A percentile compares a stretch with the other conserved stretches of the same genome.
phyloP scores from a whole-genome alignment of 1,139 yeast species.

The Chernovozyma aurita region DNA sequence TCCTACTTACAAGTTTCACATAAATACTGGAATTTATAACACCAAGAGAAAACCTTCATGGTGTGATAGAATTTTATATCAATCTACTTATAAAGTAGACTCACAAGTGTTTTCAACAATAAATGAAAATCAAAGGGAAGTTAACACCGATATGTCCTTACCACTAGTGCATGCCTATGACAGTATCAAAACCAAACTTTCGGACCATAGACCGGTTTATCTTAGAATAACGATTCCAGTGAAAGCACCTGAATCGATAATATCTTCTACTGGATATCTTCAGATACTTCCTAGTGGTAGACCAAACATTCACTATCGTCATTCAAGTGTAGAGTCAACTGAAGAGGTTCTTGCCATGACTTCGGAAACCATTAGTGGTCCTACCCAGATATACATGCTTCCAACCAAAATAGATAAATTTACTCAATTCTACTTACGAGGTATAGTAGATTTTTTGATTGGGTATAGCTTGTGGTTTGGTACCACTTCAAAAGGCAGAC shows the following conservation, averaged over 20 bases:
- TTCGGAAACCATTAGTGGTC: constrained; percentile 31
- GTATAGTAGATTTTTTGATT: constrained; percentile 28
- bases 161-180: constrained; percentile 36
- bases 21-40: constrained; percentile 50
- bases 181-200: constrained; percentile 31
- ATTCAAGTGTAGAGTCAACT: neutral
- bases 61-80: constrained; percentile 79
- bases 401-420: constrained; percentile 37
- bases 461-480: constrained; percentile 39
- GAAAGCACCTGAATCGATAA: constrained; percentile 37
- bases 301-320: constrained; percentile 18
- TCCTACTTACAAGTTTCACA: constrained; percentile 71
- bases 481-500: constrained; percentile 38
- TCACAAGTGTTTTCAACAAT: neutral
- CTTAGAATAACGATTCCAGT: constrained; percentile 41
- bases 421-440: constrained; percentile 25
- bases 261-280: constrained; percentile 39
- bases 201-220: constrained; percentile 45
- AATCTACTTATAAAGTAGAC: constrained; percentile 35
- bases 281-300: constrained; percentile 29
- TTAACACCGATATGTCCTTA: constrained; percentile 7
- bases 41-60: constrained; percentile 71
- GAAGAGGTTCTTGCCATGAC: constrained; percentile 3
- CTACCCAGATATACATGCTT: constrained; percentile 41
- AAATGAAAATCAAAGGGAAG: constrained; percentile 1